Evolutionary conservation across 176 grass and related monocot species (phyloP), one percentile per base, ranked within the genome.

Genomic region (Puccinellia tenuiflora): DNA sequence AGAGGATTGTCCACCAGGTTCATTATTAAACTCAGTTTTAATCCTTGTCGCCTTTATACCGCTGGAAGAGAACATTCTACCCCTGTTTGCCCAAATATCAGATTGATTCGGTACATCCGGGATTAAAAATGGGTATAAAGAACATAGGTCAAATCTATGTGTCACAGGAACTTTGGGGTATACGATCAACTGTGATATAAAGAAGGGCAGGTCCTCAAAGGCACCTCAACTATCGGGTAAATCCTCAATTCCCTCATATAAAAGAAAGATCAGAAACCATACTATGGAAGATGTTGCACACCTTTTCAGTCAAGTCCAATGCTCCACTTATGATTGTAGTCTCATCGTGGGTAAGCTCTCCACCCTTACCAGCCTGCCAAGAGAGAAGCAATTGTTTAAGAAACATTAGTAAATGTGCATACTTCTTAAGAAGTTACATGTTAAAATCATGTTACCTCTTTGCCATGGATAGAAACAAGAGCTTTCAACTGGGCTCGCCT

Each of bases 311-410:
- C 75, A 99, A 90, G 86, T 99, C 97, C 30, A 99, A 72, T 62
- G 97, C 97, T 70, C 97, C 97, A 77, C 97, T 99, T 86, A 99
- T 99, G 80, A 99, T 99, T 79, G 93, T 99, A 74, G 97, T 99
- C 87, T 99, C 97, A 70, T 99, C 97, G 92, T 96, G 97, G n/a
- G 97, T 99, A 80, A 99, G 93, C 69, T 99, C 97, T 55, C 97
- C 97, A 85, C 97, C 97, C 88, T 99, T 99, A 35, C 97, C 97
- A 84, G 91, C 97, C 97, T 99, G 67, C 84, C 84, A 90, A 47
- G 26, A 60, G 76, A 85, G 64, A 85, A 83, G 5, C 30, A 76
- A 48, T 28, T 42, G 70, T 56, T 47, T 71, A 31, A 80, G 35
- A 91, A 74, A 70, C 63, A 48, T 50, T 22, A 37, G 22, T 39